Percentiles rank a stretch among this genome's conserved stretches.
phyloP scores from a whole-genome alignment of 345 rosid genomes.

The Crucihimalaya himalaica region DNA sequence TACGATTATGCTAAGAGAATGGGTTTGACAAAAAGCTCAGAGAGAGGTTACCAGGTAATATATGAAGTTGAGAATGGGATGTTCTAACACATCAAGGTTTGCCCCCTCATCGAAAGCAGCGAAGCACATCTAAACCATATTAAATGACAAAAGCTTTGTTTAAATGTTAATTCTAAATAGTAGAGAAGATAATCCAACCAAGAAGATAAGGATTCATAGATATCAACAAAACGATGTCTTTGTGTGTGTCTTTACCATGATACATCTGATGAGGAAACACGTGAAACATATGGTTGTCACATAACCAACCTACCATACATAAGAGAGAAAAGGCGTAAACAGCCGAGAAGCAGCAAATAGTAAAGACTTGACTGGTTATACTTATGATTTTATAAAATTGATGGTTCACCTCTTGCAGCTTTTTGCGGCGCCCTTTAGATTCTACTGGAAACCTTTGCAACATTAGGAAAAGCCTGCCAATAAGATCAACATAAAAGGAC shows the following conservation, averaged over 20 bases:
- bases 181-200: slow-evolving; percentile 9
- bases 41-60: slow-evolving; percentile 72
- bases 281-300: slow-evolving; percentile 89
- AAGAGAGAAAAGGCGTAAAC: slow-evolving; percentile 9
- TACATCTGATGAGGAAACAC: slow-evolving; percentile 85
- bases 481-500: slow-evolving; percentile 22
- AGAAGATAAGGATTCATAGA: background rate
- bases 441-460: slow-evolving; percentile 93
- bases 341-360: background rate
- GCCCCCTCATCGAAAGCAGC: slow-evolving; percentile 82
- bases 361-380: background rate
- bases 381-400: background rate
- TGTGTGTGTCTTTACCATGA: slow-evolving; percentile 64
- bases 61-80: slow-evolving; percentile 78
- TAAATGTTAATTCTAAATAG: background rate
- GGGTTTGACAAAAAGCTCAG: slow-evolving; percentile 8
- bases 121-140: slow-evolving; percentile 63
- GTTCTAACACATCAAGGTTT: slow-evolving; percentile 79
- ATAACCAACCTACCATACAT: slow-evolving; percentile 77
- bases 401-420: slow-evolving; percentile 77
- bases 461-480: slow-evolving; percentile 89
- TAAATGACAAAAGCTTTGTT: slow-evolving; percentile 8
- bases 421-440: slow-evolving; percentile 91
- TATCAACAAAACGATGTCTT: background rate
- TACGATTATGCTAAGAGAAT: slow-evolving; percentile 24